Base-by-base conservation (phyloP, 192 early-diverging fungal species). In the Mortierella claussenii region DNA sequence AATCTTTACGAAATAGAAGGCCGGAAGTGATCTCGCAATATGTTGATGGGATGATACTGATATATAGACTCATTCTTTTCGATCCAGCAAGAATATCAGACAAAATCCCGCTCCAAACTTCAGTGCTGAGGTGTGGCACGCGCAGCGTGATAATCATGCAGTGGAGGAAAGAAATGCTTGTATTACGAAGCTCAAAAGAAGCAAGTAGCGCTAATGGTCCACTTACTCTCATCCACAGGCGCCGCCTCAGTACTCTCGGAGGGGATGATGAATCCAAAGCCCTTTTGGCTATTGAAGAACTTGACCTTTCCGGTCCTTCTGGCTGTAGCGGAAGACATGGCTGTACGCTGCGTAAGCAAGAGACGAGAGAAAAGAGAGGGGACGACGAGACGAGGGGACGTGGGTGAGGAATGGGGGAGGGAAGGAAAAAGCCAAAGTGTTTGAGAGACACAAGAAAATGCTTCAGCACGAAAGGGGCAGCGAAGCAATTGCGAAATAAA, bases 181-280 rank as follows among this genome's bases (percentile, higher is more conserved):
- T n/a, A n/a, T n/a, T n/a, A n/a, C n/a, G n/a, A n/a, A n/a, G n/a
- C n/a, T n/a, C n/a, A n/a, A n/a, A n/a, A n/a, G n/a, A n/a, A n/a
- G n/a, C n/a, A n/a, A n/a, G n/a, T n/a, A n/a, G n/a, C n/a, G n/a
- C n/a, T n/a, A n/a, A n/a, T n/a, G n/a, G n/a, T n/a, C n/a, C n/a
- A n/a, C 80, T 75, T 89, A 94, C 92, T 90, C 90, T 95, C 95
- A 45, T 83, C 84, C 43, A 90, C 81, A 60, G 86, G 85, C 4
- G 66, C 48, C 3, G 85, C 83, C 32, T 83, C 81, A 33, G 83
- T 83, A 50, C 61, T 69, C 33, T 89, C 86, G 55, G 84, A 81
- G 12, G 91, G 90, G 53, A 95, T 88, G 55, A 96, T 92, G 79
- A 96, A 96, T 0, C 95, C 95, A 74, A 90, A 96, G 46, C 95